phyloP scores from a whole-genome alignment of 2,329 filamentous ascomycete species.

The Fusarium veterinarium region DNA sequence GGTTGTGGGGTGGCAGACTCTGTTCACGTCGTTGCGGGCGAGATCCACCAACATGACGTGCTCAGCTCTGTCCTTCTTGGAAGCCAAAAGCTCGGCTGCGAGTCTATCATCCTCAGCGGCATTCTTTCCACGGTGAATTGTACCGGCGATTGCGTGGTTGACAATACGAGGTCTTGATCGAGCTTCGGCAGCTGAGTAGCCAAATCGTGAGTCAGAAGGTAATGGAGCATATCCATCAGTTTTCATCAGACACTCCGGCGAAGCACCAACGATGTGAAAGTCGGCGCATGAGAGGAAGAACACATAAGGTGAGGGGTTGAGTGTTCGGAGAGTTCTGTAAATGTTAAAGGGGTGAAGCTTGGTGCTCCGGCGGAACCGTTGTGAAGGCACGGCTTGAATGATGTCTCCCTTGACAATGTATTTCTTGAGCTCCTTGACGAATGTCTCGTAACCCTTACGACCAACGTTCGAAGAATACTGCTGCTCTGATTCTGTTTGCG shows the following conservation, averaged over 20 bases:
- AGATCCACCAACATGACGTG: conserved; percentile 99
- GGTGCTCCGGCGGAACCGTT: conserved; percentile 90
- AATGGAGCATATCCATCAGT: conserved; percentile 50
- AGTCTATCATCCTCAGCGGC: conserved; percentile 83
- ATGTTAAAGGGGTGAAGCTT: conserved; percentile 97
- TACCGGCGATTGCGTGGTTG: conserved; percentile 97
- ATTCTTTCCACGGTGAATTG: conserved; percentile 82
- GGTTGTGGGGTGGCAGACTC: conserved; percentile 89
- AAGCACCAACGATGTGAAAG: conserved; percentile 96
- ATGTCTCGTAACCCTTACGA: conserved; percentile 86
- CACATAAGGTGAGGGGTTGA: conserved; percentile 96
- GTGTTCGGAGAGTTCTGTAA: conserved; percentile 94
- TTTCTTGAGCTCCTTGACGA: conserved; percentile 86
- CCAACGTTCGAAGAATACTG: conserved; percentile 95
- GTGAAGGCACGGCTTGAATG: conserved; percentile 96
- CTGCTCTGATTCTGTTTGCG: conserved; percentile 74
- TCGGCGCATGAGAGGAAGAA: conserved; percentile 94
- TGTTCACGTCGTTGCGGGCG: conserved; percentile 95
- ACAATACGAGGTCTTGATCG: conserved; percentile 86
- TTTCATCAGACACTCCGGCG: conserved; percentile 94
- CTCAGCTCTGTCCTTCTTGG: conserved; percentile 85
- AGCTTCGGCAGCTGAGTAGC: conserved; percentile 40
- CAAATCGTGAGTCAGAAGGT: conserved; percentile 41
- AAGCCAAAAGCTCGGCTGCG: conserved; percentile 74
- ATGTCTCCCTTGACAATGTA: conserved; percentile 95